phyloP scores from a whole-genome alignment of 306 rosid species.

The Malus asiatica region DNA sequence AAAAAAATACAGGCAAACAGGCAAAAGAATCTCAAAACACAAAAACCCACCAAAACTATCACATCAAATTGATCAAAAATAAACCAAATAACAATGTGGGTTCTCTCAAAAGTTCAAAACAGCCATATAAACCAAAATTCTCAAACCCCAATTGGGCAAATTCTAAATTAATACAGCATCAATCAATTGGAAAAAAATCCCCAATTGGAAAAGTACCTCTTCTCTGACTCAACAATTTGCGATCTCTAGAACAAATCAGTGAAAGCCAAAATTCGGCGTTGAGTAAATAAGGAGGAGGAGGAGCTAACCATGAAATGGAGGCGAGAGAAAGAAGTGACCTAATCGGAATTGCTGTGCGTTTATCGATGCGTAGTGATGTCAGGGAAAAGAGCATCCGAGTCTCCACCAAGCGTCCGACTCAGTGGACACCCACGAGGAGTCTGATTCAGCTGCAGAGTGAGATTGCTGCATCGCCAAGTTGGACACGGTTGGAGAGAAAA shows the following conservation, averaged over 20 bases:
- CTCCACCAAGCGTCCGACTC: not conserved
- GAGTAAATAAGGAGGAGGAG: not conserved
- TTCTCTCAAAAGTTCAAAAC: not conserved
- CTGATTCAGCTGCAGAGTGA: not conserved
- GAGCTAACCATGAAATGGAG: conserved; percentile 5
- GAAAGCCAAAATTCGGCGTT: not conserved
- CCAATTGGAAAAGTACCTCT: not conserved
- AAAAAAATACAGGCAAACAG: not conserved
- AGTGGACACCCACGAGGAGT: not conserved
- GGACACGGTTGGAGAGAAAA: not conserved
- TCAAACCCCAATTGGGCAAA: not conserved
- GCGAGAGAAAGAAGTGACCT: not conserved
- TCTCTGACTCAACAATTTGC: not conserved
- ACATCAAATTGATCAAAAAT: not conserved
- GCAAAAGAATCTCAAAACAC: not conserved
- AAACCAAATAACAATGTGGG: not conserved
- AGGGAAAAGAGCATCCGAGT: not conserved
- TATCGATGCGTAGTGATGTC: not conserved
- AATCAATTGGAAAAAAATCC: not conserved
- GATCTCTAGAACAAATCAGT: not conserved
- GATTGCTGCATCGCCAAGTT: not conserved
- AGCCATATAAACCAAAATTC: not conserved
- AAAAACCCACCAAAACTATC: not conserved
- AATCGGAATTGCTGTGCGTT: not conserved
- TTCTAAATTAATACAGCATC: not conserved